Evolutionary conservation across 2,329 filamentous ascomycete genomes (phyloP).

Genomic region (Cercospora zeina): DNA sequence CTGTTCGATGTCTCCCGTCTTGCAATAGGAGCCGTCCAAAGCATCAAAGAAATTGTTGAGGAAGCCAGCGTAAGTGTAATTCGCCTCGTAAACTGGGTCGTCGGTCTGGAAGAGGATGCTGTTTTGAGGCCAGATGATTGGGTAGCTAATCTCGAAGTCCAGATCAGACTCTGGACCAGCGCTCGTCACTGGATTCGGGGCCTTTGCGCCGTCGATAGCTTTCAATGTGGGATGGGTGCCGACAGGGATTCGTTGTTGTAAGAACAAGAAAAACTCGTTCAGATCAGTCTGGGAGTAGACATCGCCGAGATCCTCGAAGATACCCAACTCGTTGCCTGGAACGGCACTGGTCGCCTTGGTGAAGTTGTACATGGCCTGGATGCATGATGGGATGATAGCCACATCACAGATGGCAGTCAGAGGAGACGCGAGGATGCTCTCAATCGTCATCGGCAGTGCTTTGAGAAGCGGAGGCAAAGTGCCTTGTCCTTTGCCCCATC

Average conservation of each 20-base stretch:
- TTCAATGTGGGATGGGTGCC: slow-evolving; percentile 35
- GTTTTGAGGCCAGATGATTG: slow-evolving; percentile 55
- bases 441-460: slow-evolving; percentile 18
- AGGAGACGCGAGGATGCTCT: slow-evolving; percentile 17
- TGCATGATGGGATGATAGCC: slow-evolving; percentile 45
- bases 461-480: slow-evolving; percentile 24
- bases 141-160: slow-evolving; percentile 54
- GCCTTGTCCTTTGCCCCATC: slow-evolving; percentile 20
- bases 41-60: slow-evolving; percentile 51
- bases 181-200: slow-evolving; percentile 46
- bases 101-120: slow-evolving; percentile 54
- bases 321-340: slow-evolving; percentile 49
- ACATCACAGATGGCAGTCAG: slow-evolving; percentile 26
- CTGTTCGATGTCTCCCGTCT: slow-evolving; percentile 47
- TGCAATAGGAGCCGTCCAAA: slow-evolving; percentile 57
- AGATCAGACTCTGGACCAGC: slow-evolving; percentile 52
- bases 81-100: slow-evolving; percentile 40
- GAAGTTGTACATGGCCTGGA: slow-evolving; percentile 49
- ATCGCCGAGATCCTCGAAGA: slow-evolving; percentile 48
- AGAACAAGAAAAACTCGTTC: slow-evolving; percentile 49
- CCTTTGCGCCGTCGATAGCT: slow-evolving; percentile 30
- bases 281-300: slow-evolving; percentile 51
- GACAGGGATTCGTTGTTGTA: slow-evolving; percentile 34
- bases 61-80: slow-evolving; percentile 40
- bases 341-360: slow-evolving; percentile 43